Conservation (phyloP, 805 yeast genomes). For the Candida saitoana region DNA sequence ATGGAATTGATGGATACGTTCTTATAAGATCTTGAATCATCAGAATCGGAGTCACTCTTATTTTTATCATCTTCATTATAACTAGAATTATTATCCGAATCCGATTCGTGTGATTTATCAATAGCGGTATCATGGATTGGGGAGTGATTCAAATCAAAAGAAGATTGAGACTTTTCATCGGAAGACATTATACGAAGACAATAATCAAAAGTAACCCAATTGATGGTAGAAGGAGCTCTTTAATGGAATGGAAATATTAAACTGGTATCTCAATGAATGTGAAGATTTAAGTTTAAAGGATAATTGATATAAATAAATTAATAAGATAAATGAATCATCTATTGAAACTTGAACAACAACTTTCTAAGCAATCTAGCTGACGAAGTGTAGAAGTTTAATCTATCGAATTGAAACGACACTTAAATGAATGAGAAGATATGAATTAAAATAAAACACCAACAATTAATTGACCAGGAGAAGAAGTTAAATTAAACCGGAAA, state of each 20-base stretch:
- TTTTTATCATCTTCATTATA: not conserved
- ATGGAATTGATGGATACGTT: constrained; percentile 15
- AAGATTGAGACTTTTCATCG: not conserved
- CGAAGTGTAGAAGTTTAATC: not conserved
- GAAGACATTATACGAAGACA: not conserved
- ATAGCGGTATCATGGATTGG: not conserved
- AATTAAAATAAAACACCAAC: no score
- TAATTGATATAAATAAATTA: not conserved
- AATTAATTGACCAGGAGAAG: not conserved
- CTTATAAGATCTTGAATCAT: constrained; percentile 8
- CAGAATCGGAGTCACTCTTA: not conserved
- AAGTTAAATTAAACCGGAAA: not conserved
- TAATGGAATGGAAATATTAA: not conserved
- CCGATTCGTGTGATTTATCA: not conserved
- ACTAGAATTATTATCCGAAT: not conserved
- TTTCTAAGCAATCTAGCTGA: not conserved
- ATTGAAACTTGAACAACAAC: not conserved
- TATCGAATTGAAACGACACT: no score
- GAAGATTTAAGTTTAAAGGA: not conserved
- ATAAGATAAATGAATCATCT: not conserved
- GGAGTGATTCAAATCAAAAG: not conserved
- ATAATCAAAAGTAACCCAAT: no score
- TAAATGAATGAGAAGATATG: no score
- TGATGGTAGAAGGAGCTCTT: no score
- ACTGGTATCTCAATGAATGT: not conserved